Evolutionary conservation across 2,329 filamentous ascomycete genomes (phyloP).

Genomic region (Microsporum ferrugineum): DNA sequence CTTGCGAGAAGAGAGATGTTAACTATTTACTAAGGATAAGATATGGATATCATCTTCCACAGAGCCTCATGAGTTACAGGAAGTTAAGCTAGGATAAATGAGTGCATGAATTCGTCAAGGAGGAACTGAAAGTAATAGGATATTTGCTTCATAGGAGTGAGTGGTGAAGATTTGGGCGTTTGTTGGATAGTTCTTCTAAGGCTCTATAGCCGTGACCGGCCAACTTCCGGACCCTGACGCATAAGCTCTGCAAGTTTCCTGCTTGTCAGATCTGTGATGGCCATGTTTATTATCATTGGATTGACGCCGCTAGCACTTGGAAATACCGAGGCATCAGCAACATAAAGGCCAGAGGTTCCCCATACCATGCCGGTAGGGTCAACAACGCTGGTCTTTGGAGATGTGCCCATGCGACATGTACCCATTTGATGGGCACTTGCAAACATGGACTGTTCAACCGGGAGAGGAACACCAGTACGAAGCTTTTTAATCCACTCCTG

Average conservation of each 20-base stretch:
- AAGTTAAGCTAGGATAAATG: too few relatives aligned
- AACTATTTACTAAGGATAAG: too few relatives aligned
- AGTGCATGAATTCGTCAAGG: too few relatives aligned
- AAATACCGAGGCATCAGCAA: conserved; percentile 41
- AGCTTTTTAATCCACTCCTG: conserved; percentile 44
- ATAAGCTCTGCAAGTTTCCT: conserved; percentile 25
- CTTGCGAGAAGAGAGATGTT: too few relatives aligned
- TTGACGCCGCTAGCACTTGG: conserved; percentile 42
- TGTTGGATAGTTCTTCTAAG: too few relatives aligned
- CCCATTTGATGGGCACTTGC: conserved; percentile 44
- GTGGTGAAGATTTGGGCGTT: too few relatives aligned
- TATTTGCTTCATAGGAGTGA: too few relatives aligned
- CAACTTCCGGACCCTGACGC: background rate
- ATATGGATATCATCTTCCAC: too few relatives aligned
- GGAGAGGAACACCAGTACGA: conserved; percentile 35
- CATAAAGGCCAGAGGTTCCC: conserved; percentile 37
- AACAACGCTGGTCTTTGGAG: conserved; percentile 34
- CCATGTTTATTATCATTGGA: conserved; percentile 43
- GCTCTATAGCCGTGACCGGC: background rate
- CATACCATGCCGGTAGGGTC: conserved; percentile 37
- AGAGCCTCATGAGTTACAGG: too few relatives aligned
- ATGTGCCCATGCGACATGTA: conserved; percentile 38
- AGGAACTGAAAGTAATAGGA: too few relatives aligned
- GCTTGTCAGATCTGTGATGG: conserved; percentile 38
- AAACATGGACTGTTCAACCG: conserved; percentile 34